Evolutionary conservation across 768 basidiomycete genomes (phyloP).

Genomic region (Pulveroboletus ravenelii): DNA sequence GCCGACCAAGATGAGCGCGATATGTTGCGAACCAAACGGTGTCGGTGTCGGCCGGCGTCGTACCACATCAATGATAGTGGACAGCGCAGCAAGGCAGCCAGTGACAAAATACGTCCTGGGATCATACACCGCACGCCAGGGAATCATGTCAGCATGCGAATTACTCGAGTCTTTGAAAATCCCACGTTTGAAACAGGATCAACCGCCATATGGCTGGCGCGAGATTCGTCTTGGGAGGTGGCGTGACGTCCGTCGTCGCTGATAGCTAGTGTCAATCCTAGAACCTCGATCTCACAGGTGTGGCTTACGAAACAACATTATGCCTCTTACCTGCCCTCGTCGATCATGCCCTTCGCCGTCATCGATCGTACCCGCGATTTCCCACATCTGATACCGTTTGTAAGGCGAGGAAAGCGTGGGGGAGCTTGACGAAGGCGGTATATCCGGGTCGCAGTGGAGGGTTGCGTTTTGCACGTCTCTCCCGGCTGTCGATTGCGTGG

Average conservation of each 20-base stretch:
- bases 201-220: slow-evolving; percentile 46
- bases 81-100: slow-evolving; percentile 46
- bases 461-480: neutral
- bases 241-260: slow-evolving; percentile 1
- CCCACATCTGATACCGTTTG: slow-evolving; percentile 5
- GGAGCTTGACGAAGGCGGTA: neutral
- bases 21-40: slow-evolving; percentile 61
- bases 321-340: neutral
- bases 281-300: neutral
- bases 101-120: slow-evolving; percentile 40
- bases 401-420: neutral
- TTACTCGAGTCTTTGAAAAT: neutral
- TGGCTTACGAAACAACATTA: slow-evolving; percentile 11
- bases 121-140: neutral
- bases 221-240: slow-evolving; percentile 22
- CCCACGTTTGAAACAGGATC: slow-evolving; percentile 52
- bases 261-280: neutral
- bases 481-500: neutral
- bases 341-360: neutral
- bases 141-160: neutral
- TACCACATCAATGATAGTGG: slow-evolving; percentile 48
- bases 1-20: slow-evolving; percentile 52
- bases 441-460: neutral
- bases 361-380: neutral
- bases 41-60: slow-evolving; percentile 36